Base-by-base conservation (phyloP, 2,329 filamentous ascomycete species). In the Beauveria sp. region DNA sequence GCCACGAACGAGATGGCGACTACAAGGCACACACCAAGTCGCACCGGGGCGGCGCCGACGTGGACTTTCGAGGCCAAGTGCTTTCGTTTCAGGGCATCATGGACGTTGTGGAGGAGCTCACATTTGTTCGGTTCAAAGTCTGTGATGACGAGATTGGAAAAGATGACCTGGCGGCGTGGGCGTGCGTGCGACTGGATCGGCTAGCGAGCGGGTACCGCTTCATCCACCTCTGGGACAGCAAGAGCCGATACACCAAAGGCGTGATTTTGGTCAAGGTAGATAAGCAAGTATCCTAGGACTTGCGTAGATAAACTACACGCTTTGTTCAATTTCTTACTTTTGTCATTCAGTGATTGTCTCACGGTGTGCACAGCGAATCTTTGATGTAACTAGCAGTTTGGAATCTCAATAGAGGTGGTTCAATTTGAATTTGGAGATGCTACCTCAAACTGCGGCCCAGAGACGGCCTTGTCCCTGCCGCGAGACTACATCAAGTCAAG, bases 121-220 rank as follows among this genome's bases (percentile, higher is more conserved):
- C 85, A 34, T 92, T 92, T 76, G 79, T 91, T 59, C 81, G 89
- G 68, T 90, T 97, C 78, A 91, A 96, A 67, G 80, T 97, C 66
- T 89, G 92, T 73, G 91, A 97, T 71, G 89, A 96, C 66, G 89
- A 93, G 72, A 84, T 92, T 66, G 86, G 87, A 4, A 82, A 83
- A 64, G 92, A 97, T 69, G 83, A 88, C 62, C 74, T 96, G 61
- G 88, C 91, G 12, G 91, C 89, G 3, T 97, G 94, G 94, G 86
- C 90, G 2, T 96, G 92, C 69, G 87, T 96, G 67, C 83, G 92
- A 44, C 82, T 97, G 24, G 92, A 97, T 74, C 83, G 92, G 8
- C 73, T 97, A 62, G 84, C 85, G 63, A 77, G 82, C 40, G 93
- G 94, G 1, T 89, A 90, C 66, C 81, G 92, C 12, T 85, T 96